Conservation (phyloP, 1,284 basidiomycete species). For the Sanghuangporus baumii region DNA sequence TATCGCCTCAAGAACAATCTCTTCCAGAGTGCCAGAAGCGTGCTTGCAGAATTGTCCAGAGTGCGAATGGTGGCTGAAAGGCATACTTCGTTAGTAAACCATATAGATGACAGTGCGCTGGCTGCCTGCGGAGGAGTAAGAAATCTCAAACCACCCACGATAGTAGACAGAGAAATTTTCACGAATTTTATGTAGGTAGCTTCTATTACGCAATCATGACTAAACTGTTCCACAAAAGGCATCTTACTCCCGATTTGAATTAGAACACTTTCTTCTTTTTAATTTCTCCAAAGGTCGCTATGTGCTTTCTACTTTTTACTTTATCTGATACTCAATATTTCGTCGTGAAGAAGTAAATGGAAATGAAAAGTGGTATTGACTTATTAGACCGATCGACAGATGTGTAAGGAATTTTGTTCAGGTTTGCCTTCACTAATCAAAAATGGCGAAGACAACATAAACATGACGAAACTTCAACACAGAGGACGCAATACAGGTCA, state of each 20-base stretch:
- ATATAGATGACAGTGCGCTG: not conserved
- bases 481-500: no score
- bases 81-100: slow-evolving; percentile 44
- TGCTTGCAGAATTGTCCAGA: slow-evolving; percentile 97
- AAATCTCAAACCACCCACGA: not conserved
- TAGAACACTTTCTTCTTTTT: not conserved
- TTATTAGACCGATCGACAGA: no score
- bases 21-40: slow-evolving; percentile 71
- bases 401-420: no score
- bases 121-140: not conserved
- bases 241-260: not conserved
- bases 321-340: no score
- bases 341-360: no score
- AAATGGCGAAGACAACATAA: no score
- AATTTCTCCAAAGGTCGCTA: not conserved
- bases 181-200: not conserved
- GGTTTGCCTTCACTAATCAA: no score
- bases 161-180: not conserved
- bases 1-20: slow-evolving; percentile 78
- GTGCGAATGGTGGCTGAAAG: slow-evolving; percentile 90
- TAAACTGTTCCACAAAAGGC: not conserved
- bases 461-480: no score
- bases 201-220: not conserved
- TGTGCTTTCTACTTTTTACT: not conserved
- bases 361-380: no score